phyloP scores from a whole-genome alignment of 2,329 filamentous ascomycete genomes.

The Pseudogymnoascus destructans region DNA sequence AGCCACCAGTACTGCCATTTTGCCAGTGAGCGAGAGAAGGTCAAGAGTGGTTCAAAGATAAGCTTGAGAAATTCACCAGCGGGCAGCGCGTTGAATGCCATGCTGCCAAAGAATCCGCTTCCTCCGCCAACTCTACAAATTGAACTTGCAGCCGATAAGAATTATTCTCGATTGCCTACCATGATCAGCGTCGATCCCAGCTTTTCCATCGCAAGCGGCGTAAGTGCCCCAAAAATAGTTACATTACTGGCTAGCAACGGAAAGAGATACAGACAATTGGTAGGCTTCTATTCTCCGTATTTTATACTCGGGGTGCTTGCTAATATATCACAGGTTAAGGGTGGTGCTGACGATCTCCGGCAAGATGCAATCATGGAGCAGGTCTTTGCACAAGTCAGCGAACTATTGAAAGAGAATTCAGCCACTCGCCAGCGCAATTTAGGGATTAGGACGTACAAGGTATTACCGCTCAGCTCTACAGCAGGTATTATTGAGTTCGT shows the following conservation, averaged over 20 bases:
- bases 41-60: constrained; percentile 55
- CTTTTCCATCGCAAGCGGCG: constrained; percentile 76
- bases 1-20: constrained; percentile 54
- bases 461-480: constrained; percentile 71
- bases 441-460: constrained; percentile 92
- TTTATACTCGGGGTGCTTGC: constrained; percentile 10
- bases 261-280: constrained; percentile 69
- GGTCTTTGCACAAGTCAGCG: constrained; percentile 91
- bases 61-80: constrained; percentile 48
- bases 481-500: constrained; percentile 97
- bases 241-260: constrained; percentile 71
- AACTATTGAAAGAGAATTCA: constrained; percentile 73
- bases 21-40: constrained; percentile 52
- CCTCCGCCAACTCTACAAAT: constrained; percentile 86
- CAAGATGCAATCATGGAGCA: constrained; percentile 99
- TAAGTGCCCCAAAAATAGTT: constrained; percentile 89
- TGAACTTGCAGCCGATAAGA: constrained; percentile 53
- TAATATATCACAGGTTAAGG: constrained; percentile 53
- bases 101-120: constrained; percentile 52
- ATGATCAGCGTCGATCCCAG: constrained; percentile 58
- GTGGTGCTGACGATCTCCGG: constrained; percentile 86
- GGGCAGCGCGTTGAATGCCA: constrained; percentile 49
- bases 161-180: constrained; percentile 67
- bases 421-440: constrained; percentile 78
- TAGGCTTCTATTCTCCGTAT: constrained; percentile 27